phyloP scores from a whole-genome alignment of 441 rosid species.

The Erysimum cheiri region DNA sequence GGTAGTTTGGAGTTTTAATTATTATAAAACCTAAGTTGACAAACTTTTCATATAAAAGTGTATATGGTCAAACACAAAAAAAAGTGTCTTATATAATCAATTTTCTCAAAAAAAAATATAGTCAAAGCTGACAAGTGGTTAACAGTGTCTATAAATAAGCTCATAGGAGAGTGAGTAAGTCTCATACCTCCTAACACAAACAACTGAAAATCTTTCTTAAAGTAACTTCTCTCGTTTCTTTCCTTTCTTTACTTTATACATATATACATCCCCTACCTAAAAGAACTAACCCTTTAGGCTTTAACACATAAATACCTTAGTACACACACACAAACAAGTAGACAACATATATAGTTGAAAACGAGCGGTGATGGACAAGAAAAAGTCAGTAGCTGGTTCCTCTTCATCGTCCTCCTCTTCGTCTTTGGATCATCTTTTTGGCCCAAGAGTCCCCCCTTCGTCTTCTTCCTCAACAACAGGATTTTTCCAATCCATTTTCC shows the following conservation, averaged over 20 bases:
- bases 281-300: conserved; percentile 26
- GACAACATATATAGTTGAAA: conserved; percentile 25
- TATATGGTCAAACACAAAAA: too few species aligned
- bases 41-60: too few species aligned
- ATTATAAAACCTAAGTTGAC: too few species aligned
- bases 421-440: conserved; percentile 46
- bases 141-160: conserved; percentile 40
- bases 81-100: too few species aligned
- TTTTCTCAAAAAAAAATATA: too few species aligned
- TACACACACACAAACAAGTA: conserved; percentile 12
- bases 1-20: too few species aligned
- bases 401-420: conserved; percentile 42
- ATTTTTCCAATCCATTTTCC: conserved; percentile 43
- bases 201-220: conserved; percentile 24
- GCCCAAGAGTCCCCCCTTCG: conserved; percentile 39
- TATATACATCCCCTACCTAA: not conserved
- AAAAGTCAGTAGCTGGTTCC: conserved; percentile 40
- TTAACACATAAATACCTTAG: conserved; percentile 17
- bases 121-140: conserved; percentile 27
- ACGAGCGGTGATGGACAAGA: conserved; percentile 43
- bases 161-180: conserved; percentile 22
- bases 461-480: conserved; percentile 45
- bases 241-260: conserved; percentile 18
- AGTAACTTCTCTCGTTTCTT: conserved; percentile 27
- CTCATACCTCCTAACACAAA: conserved; percentile 34